Conservation (phyloP, 805 yeast genomes). For the Candida tibetensis region DNA sequence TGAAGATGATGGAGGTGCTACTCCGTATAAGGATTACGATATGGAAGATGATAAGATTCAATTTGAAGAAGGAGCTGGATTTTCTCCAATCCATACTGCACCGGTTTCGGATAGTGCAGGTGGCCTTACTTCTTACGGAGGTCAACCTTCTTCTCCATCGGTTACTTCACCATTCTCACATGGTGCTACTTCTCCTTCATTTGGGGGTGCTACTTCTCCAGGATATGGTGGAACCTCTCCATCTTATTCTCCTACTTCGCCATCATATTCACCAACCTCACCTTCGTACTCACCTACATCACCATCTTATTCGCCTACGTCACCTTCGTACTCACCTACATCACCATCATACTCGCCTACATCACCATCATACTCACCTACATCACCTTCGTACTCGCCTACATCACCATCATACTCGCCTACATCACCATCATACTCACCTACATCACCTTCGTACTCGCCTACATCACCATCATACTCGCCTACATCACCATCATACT, state of each 20-base stretch:
- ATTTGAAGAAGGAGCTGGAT: constrained; percentile 72
- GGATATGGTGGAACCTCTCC: constrained; percentile 67
- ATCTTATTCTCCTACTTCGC: constrained; percentile 68
- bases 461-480: constrained; percentile 69
- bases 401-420: constrained; percentile 72
- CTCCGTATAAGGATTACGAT: constrained; percentile 79
- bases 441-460: constrained; percentile 65
- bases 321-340: constrained; percentile 71
- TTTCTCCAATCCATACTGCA: constrained; percentile 94
- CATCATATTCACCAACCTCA: constrained; percentile 58
- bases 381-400: constrained; percentile 73
- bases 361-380: constrained; percentile 45
- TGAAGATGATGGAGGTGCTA: constrained; percentile 68
- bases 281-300: constrained; percentile 65
- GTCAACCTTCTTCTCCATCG: constrained; percentile 50
- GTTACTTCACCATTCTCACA: constrained; percentile 59
- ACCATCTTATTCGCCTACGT: constrained; percentile 74
- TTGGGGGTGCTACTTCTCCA: constrained; percentile 49
- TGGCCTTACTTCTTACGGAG: constrained; percentile 87
- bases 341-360: constrained; percentile 64
- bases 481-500: constrained; percentile 57
- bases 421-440: constrained; percentile 44
- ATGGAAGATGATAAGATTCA: constrained; percentile 59
- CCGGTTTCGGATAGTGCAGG: constrained; percentile 71
- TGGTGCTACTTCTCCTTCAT: constrained; percentile 47